These are phyloP conservation scores for Babesia gibsoni DNA, from an alignment of 169 alveolate genomes.

Conservation along the genomic window DNA sequence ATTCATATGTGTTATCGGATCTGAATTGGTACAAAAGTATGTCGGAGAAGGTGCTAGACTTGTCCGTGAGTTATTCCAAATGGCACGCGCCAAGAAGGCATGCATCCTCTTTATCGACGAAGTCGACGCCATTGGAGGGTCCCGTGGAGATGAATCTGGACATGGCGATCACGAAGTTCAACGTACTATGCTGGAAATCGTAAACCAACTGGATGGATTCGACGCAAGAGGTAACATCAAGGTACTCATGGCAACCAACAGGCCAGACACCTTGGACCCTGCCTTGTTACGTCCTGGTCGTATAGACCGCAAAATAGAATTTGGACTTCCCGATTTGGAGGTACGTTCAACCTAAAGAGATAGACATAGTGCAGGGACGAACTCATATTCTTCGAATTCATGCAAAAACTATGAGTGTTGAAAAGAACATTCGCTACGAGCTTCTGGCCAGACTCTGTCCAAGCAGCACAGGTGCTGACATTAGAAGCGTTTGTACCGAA, in stretches of 20 bases:
- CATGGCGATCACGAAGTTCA: conserved; percentile 98
- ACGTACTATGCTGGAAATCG: conserved; percentile 98
- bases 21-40: conserved; percentile 97
- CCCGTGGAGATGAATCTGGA: conserved; percentile 85
- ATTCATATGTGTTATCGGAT: conserved; percentile 98
- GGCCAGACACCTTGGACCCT: conserved; percentile 98
- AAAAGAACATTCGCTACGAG: conserved; percentile 94
- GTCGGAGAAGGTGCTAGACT: conserved; percentile 99
- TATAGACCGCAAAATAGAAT: conserved; percentile 97
- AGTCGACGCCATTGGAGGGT: conserved; percentile 94
- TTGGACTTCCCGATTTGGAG: conserved; percentile 96
- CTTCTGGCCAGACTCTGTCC: conserved; percentile 96
- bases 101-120: conserved; percentile 98
- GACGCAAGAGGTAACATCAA: conserved; percentile 97
- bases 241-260: conserved; percentile 98
- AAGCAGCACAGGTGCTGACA: conserved; percentile 98
- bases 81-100: conserved; percentile 97
- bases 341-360: neutral
- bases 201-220: conserved; percentile 98
- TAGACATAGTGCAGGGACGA: conserved; percentile 74
- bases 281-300: conserved; percentile 98
- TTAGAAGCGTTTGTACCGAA: conserved; percentile 97
- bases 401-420: conserved; percentile 96
- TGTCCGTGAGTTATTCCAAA: conserved; percentile 96
- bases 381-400: conserved; percentile 97